A percentile compares a stretch with the other conserved stretches of the same genome.
Evolutionary conservation across 495 filamentous ascomycete species (phyloP).

Genomic region (Trichodelitschia bisporula): DNA sequence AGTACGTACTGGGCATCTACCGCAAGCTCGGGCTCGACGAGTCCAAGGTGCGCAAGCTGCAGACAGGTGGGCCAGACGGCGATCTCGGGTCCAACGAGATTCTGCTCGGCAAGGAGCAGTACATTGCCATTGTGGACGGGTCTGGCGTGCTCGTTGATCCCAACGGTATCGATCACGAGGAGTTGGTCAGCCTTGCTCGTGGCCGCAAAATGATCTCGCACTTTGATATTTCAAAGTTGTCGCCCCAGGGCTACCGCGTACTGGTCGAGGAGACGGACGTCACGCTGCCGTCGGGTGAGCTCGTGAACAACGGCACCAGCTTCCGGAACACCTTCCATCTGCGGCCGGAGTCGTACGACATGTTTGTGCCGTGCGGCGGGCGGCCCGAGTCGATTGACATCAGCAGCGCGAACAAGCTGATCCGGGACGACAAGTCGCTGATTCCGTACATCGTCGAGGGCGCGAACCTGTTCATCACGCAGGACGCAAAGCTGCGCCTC

Average conservation of each 20-base stretch:
- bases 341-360: constrained; percentile 41
- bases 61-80: constrained; percentile 92
- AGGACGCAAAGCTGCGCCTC: constrained; percentile 86
- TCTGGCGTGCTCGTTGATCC: constrained; percentile 87
- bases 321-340: constrained; percentile 98
- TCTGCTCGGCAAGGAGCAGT: constrained; percentile 82
- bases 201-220: constrained; percentile 70
- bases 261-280: constrained; percentile 76
- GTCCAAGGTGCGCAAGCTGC: constrained; percentile 64
- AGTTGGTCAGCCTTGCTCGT: constrained; percentile 67
- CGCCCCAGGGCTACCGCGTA: constrained; percentile 71
- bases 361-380: constrained; percentile 90
- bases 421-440: constrained; percentile 52
- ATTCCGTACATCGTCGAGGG: constrained; percentile 95
- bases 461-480: constrained; percentile 95
- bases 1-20: constrained; percentile 91
- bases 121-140: constrained; percentile 79
- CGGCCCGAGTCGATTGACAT: constrained; percentile 94
- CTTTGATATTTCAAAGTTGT: constrained; percentile 70
- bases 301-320: constrained; percentile 68
- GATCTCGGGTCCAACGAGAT: constrained; percentile 97
- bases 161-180: constrained; percentile 60
- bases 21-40: constrained; percentile 79
- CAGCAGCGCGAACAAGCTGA: constrained; percentile 58
- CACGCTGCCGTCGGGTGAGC: constrained; percentile 62